Base-by-base conservation (phyloP, 1,284 basidiomycete species). In the Apiotrichum siamense region DNA sequence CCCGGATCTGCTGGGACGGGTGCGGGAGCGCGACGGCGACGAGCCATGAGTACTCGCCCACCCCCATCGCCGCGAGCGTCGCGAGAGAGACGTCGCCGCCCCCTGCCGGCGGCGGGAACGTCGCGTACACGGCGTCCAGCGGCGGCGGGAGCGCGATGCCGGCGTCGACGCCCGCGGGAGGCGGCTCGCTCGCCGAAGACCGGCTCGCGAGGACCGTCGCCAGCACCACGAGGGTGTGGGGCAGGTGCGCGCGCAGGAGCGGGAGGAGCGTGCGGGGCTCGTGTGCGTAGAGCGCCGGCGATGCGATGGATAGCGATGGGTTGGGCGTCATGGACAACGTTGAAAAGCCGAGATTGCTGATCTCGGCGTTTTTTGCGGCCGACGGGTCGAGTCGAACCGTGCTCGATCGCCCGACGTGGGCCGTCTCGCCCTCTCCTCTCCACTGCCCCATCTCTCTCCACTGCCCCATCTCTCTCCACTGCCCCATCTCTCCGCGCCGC, bases 1-100 rank as follows among this genome's bases (percentile, higher is more conserved):
- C 11, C 6, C 65, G 54, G 9, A 57, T 43, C 35, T 65, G 65
- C 35, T 46, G 36, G 6, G 48, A 44, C 0, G 63, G 56, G 9
- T 29, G 21, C 0, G 52, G 57, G 1, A 65, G 54, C 3, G 50
- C 50, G 11, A 57, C 39, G 23, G 59, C 39, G 1, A 55, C 48
- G 18, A 58, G 41, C 60, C 60, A 66, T 7, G 48, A 27, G 7
- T n/a, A 24, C 18, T 20, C 27, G 9, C 27, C 41, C 1, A 35
- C n/a, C 7, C 42, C 42, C 3, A 6, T 7, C 11, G 20, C 29
- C 2, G 4, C 5, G 7, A 44, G 42, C 15, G 42, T n/a, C 7
- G 24, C 42, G 15, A 11, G 31, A 5, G 31, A 33, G 13, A 44
- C n/a, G 21, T 18, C 26, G 1, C 21, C 21, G 4, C 32, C 42